Conservation (phyloP, 2,329 filamentous ascomycete genomes). For the Triangularia verruculosa region DNA sequence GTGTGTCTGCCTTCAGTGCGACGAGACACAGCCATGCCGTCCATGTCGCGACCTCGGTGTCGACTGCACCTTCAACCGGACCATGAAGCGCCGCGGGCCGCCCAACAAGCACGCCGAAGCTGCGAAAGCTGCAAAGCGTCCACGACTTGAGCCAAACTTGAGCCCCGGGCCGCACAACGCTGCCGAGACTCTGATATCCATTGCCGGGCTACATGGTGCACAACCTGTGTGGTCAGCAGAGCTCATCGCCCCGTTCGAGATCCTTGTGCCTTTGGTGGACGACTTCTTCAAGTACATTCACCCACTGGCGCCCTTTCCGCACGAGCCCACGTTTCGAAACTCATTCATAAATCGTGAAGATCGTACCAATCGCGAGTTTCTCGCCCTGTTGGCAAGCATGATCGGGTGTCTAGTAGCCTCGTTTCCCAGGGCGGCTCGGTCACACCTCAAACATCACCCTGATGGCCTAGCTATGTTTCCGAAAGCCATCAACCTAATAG, state of each 20-base stretch:
- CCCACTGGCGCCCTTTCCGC: slow-evolving; percentile 72
- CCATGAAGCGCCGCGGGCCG: slow-evolving; percentile 57
- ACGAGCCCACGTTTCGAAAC: slow-evolving; percentile 72
- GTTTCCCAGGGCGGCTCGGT: slow-evolving; percentile 67
- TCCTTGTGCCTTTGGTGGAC: slow-evolving; percentile 67
- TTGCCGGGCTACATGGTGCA: slow-evolving; percentile 35
- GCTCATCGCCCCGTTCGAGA: slow-evolving; percentile 66
- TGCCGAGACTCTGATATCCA: slow-evolving; percentile 49
- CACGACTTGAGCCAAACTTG: slow-evolving; percentile 37
- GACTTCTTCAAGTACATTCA: slow-evolving; percentile 84
- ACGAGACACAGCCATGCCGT: slow-evolving; percentile 55
- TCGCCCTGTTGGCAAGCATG: slow-evolving; percentile 72
- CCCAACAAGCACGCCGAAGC: slow-evolving; percentile 59
- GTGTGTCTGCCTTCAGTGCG: slow-evolving; percentile 39
- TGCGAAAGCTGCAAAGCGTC: slow-evolving; percentile 51
- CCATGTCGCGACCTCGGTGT: slow-evolving; percentile 56
- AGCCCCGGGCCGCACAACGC: slow-evolving; percentile 42
- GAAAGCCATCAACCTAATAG: slow-evolving; percentile 65
- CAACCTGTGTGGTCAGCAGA: slow-evolving; percentile 55
- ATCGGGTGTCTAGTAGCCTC: slow-evolving; percentile 70
- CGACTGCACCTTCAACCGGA: slow-evolving; percentile 55
- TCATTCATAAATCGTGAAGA: slow-evolving; percentile 67
- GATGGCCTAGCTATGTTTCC: slow-evolving; percentile 64
- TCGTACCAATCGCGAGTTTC: slow-evolving; percentile 61
- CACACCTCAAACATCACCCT: slow-evolving; percentile 63